Percentiles rank a stretch among this genome's conserved stretches.
Evolutionary conservation across 495 filamentous ascomycete species (phyloP).

Genomic region (Penicillium waksmanii): DNA sequence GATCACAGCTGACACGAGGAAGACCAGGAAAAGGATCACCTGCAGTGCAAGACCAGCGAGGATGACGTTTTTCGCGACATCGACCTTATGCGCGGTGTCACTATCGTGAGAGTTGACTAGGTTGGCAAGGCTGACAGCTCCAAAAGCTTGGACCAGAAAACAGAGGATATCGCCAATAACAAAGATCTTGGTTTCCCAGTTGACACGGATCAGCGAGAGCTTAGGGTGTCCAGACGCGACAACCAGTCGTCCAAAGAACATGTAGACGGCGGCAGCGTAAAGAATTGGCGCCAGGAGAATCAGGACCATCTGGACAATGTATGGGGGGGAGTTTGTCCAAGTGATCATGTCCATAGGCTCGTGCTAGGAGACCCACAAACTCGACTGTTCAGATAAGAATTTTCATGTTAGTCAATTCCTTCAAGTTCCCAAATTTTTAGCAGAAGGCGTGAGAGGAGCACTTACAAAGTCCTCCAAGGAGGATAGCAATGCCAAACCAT

Average conservation of each 20-base stretch:
- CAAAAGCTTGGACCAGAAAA: conserved; percentile 61
- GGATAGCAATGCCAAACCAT: conserved; percentile 14
- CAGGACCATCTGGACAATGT: conserved; percentile 12
- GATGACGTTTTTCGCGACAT: conserved; percentile 47
- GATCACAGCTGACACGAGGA: conserved; percentile 46
- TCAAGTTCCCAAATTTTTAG: not conserved
- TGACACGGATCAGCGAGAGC: conserved; percentile 38
- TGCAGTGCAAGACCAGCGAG: conserved; percentile 64
- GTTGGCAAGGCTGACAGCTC: conserved; percentile 39
- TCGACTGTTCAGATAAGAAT: conserved; percentile 6
- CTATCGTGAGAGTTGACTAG: not conserved
- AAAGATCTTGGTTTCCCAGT: conserved; percentile 58
- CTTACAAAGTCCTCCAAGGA: conserved; percentile 13
- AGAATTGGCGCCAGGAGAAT: conserved; percentile 17
- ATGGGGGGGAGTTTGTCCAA: conserved; percentile 4
- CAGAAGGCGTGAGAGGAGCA: not conserved
- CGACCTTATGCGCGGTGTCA: conserved; percentile 17
- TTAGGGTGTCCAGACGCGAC: conserved; percentile 44
- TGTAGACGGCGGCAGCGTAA: conserved; percentile 66
- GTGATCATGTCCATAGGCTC: conserved; percentile 2
- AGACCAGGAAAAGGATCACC: conserved; percentile 59
- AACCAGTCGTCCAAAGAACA: conserved; percentile 65
- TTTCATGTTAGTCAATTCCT: not conserved
- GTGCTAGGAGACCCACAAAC: conserved; percentile 8
- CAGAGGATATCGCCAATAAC: conserved; percentile 61